A percentile compares a stretch with the other conserved stretches of the same genome.
phyloP scores from a whole-genome alignment of 1,139 yeast species.

The Pichia sp. region DNA sequence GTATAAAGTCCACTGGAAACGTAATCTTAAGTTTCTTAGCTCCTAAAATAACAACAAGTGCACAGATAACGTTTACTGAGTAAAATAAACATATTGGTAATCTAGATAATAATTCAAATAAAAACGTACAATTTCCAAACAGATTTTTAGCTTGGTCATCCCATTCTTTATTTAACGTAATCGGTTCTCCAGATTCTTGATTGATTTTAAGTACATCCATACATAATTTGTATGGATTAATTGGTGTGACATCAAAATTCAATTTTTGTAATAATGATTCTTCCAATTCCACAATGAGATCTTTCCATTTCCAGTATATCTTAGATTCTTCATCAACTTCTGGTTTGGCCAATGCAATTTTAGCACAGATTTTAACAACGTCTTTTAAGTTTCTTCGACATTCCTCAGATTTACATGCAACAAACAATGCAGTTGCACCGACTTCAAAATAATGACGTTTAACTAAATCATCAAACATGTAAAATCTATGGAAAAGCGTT shows the following conservation, averaged over 20 bases:
- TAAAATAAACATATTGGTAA: constrained; percentile 26
- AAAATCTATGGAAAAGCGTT: constrained; percentile 45
- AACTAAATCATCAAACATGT: constrained; percentile 38
- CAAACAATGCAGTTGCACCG: constrained; percentile 44
- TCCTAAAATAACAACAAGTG: constrained; percentile 23
- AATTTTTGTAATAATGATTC: constrained; percentile 41
- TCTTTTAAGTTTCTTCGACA: constrained; percentile 42
- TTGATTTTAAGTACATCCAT: constrained; percentile 19
- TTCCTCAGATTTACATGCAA: constrained; percentile 50
- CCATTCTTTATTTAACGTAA: constrained; percentile 16
- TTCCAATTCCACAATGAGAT: constrained; percentile 38
- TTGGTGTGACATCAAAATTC: constrained; percentile 45
- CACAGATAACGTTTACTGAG: constrained; percentile 21
- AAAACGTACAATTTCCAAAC: constrained; percentile 23
- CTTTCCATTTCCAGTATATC: constrained; percentile 48
- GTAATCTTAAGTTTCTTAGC: constrained; percentile 18
- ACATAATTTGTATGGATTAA: constrained; percentile 36
- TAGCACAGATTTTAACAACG: constrained; percentile 41
- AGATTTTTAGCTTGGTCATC: constrained; percentile 16
- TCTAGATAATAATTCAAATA: constrained; percentile 26
- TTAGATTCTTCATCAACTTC: constrained; percentile 42
- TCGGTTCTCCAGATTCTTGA: constrained; percentile 2
- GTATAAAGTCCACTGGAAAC: constrained; percentile 19
- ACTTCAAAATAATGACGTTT: constrained; percentile 38
- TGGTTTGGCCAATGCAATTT: constrained; percentile 37